Evolutionary conservation across 1,284 basidiomycete genomes (phyloP).

Genomic region (Phaffia rhodozyma): DNA sequence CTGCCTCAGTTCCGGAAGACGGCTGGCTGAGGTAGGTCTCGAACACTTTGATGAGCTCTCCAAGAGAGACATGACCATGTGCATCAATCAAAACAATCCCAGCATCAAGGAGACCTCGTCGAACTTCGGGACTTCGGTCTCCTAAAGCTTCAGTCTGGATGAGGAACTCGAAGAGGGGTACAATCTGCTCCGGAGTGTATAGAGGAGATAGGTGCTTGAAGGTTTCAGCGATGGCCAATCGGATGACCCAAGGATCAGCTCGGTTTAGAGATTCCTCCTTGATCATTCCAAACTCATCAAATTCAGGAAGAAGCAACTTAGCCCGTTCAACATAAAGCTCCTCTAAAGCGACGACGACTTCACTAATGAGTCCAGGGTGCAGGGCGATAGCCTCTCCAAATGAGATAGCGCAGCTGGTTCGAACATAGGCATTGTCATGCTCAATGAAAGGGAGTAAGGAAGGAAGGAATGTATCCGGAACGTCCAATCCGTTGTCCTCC

Average conservation of each 20-base stretch:
- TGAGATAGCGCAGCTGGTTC: constrained; percentile 57
- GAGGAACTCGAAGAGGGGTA: constrained; percentile 76
- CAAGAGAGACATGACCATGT: constrained; percentile 62
- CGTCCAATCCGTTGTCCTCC: constrained; percentile 93
- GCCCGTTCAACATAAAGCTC: constrained; percentile 77
- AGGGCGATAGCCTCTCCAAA: constrained; percentile 66
- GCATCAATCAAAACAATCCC: constrained; percentile 71
- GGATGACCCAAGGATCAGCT: constrained; percentile 80
- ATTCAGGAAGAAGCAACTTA: constrained; percentile 76
- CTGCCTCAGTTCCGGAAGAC: constrained; percentile 53
- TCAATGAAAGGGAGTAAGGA: constrained; percentile 58
- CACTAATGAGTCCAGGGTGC: constrained; percentile 56
- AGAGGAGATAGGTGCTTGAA: constrained; percentile 59
- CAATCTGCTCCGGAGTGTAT: constrained; percentile 55
- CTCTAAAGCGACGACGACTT: constrained; percentile 45
- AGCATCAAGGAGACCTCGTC: constrained; percentile 75
- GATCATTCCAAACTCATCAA: constrained; percentile 88
- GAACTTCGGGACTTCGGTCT: constrained; percentile 69
- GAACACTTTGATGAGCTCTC: constrained; percentile 70
- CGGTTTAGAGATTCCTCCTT: constrained; percentile 79
- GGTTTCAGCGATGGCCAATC: constrained; percentile 62
- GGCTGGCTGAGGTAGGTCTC: constrained; percentile 63
- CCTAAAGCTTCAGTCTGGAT: constrained; percentile 76
- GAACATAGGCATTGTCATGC: constrained; percentile 71
- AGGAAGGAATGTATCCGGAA: constrained; percentile 58